Conservation (phyloP, 163 green algal genomes). For the Volvox carteri region DNA sequence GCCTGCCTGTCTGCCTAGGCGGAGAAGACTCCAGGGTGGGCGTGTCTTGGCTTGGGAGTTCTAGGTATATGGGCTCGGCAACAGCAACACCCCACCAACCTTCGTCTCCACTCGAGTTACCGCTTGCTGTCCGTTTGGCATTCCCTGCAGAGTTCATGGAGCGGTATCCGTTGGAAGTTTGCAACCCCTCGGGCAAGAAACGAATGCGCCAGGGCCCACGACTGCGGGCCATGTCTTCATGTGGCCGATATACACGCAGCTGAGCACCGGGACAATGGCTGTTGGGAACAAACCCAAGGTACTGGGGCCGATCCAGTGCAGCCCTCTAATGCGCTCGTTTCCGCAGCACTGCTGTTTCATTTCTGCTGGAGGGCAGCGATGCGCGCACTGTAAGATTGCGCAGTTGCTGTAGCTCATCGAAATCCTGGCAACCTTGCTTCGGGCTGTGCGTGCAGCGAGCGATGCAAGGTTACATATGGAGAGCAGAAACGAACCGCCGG, state of each 20-base stretch:
- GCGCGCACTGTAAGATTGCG: not conserved
- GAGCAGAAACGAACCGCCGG: not conserved
- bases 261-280: not conserved
- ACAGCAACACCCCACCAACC: constrained; percentile 32
- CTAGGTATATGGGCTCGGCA: too few relatives aligned
- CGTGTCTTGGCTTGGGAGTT: too few relatives aligned
- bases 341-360: not conserved
- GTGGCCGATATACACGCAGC: too few relatives aligned
- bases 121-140: constrained; percentile 23
- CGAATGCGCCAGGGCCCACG: too few relatives aligned
- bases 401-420: not conserved
- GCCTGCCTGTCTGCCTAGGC: too few relatives aligned
- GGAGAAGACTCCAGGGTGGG: too few relatives aligned
- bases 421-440: constrained; percentile 31
- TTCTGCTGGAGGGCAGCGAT: not conserved
- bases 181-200: too few relatives aligned
- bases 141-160: constrained; percentile 9
- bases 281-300: not conserved
- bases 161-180: not conserved
- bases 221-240: not conserved
- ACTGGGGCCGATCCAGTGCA: not conserved
- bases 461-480: constrained; percentile 30
- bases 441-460: constrained; percentile 38
- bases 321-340: not conserved
- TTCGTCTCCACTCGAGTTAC: constrained; percentile 16